Evolutionary conservation across 1,139 yeast genomes (phyloP), one percentile per base, ranked within the genome.

Genomic region (Nadsonia starkeyi-henricii): DNA sequence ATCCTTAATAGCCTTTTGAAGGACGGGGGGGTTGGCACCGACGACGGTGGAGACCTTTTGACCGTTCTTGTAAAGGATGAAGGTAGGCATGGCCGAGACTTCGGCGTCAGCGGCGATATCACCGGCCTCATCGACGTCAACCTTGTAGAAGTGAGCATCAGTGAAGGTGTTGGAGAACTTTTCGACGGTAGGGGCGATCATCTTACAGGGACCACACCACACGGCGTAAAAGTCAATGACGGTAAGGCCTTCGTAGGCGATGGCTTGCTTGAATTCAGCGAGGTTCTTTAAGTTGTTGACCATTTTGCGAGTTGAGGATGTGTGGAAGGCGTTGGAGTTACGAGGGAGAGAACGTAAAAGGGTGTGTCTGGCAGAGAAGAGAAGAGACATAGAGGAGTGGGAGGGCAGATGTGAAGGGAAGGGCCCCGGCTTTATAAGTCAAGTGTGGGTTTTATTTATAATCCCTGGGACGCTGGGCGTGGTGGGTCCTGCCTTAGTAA

Each of bases 181-280:
- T 61, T 85, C 93, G 59, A 88, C 70, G 70, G 85, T 72, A 64
- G 96, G 96, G 54, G 95, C 88, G 71, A 88, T 82, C 81, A 84
- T 83, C 74, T 86, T 88, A 74, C 96, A 88, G 55, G 96, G 96
- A 59, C 95, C 96, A 70, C 96, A 88, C 96, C 96, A 88, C 54
- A 89, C 80, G 58, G 96, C 96, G 60, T 80, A 85, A 71, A 86
- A 88, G 72, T 88, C 96, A 56, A 88, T 85, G 56, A 88, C 93
- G 56, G 85, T 54, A 47, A 58, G 52, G 28, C 57, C 57, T 39
- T 55, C 52, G 46, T 48, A 54, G 47, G 50, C 50, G 51, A 56
- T 52, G 41, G 54, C 58, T 44, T 53, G 51, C 44, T 58, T 49
- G 56, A 58, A 58, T 47, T 58, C 55, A 33, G 51, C 41, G 42